phyloP scores from a whole-genome alignment of 2,329 filamentous ascomycete species.

The Colletotrichum shisoi region DNA sequence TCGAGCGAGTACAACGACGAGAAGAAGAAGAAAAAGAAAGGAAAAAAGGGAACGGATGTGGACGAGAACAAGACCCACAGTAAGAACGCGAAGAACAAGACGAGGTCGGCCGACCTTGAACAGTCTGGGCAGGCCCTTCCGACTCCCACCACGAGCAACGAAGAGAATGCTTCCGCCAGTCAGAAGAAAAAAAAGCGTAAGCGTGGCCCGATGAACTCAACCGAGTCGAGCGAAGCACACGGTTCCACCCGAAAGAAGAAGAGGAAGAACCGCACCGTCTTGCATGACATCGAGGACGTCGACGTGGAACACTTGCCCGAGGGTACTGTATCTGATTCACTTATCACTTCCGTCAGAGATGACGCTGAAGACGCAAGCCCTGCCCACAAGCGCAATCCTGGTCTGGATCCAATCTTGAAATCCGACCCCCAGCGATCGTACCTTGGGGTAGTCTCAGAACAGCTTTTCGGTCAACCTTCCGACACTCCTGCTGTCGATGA shows the following conservation, averaged over 20 bases:
- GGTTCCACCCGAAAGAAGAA: slow-evolving; percentile 15
- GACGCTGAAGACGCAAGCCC: background rate
- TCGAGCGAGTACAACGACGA: slow-evolving; percentile 1
- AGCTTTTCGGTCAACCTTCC: slow-evolving; percentile 19
- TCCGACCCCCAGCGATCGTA: slow-evolving; percentile 23
- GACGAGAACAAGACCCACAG: slow-evolving; percentile 17
- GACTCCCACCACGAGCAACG: slow-evolving; percentile 2
- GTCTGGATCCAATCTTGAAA: slow-evolving; percentile 6
- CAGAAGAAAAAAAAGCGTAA: slow-evolving; percentile 29
- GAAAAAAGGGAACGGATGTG: background rate
- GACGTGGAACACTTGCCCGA: slow-evolving; percentile 12
- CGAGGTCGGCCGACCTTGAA: slow-evolving; percentile 3
- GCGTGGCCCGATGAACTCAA: background rate
- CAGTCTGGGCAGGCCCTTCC: slow-evolving; percentile 7
- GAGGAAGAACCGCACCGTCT: slow-evolving; percentile 21
- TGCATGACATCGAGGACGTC: slow-evolving; percentile 27
- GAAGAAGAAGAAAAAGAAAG: slow-evolving; percentile 24
- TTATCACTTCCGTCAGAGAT: background rate
- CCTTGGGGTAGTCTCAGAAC: slow-evolving; percentile 22
- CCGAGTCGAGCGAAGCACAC: slow-evolving; percentile 2
- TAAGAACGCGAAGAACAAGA: slow-evolving; percentile 18
- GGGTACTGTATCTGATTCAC: slow-evolving; percentile 19
- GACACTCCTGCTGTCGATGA: background rate
- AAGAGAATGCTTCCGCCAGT: background rate
- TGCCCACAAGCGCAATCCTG: slow-evolving; percentile 12